phyloP scores from a whole-genome alignment of 176 grass and related monocot genomes.

The Pontederia crassipes region DNA sequence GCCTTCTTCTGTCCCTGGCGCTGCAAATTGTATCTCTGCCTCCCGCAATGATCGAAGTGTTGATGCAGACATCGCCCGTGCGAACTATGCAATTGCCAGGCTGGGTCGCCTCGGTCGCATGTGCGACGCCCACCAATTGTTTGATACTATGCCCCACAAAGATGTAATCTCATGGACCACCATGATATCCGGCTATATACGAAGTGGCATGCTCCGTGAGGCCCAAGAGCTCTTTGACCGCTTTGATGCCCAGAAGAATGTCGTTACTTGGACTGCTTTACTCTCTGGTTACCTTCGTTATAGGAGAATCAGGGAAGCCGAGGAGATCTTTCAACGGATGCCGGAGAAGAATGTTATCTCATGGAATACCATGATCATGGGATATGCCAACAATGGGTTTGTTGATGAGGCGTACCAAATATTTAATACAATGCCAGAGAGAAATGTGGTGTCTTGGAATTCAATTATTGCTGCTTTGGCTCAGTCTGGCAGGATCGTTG shows the following conservation, averaged over 20 bases:
- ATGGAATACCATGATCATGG: constrained; percentile 23
- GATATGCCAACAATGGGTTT: constrained; percentile 7
- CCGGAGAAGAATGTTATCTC: constrained; percentile 17
- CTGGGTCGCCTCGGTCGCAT: constrained; percentile 10
- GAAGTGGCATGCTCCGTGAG: constrained; percentile 20
- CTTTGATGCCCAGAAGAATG: constrained; percentile 18
- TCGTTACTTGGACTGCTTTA: constrained; percentile 27
- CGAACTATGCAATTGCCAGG: constrained; percentile 7
- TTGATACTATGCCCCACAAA: constrained; percentile 14
- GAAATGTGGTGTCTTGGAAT: constrained; percentile 25
- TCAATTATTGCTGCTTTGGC: constrained; percentile 11
- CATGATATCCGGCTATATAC: constrained; percentile 14
- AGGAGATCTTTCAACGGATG: constrained; percentile 18
- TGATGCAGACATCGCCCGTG: constrained; percentile 2
- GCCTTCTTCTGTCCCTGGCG: no score
- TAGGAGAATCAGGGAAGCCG: constrained; percentile 13
- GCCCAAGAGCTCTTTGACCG: constrained; percentile 14
- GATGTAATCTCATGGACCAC: constrained; percentile 25
- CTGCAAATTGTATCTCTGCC: background rate
- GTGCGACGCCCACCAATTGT: constrained; percentile 11
- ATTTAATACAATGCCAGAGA: constrained; percentile 10
- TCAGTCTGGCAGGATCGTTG: constrained; percentile 3
- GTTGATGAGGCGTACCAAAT: constrained; percentile 8
- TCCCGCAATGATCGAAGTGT: constrained; percentile 1
- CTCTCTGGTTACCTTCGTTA: constrained; percentile 19